phyloP scores from a whole-genome alignment of 2,329 filamentous ascomycete species.

The Colletotrichum viniferum region DNA sequence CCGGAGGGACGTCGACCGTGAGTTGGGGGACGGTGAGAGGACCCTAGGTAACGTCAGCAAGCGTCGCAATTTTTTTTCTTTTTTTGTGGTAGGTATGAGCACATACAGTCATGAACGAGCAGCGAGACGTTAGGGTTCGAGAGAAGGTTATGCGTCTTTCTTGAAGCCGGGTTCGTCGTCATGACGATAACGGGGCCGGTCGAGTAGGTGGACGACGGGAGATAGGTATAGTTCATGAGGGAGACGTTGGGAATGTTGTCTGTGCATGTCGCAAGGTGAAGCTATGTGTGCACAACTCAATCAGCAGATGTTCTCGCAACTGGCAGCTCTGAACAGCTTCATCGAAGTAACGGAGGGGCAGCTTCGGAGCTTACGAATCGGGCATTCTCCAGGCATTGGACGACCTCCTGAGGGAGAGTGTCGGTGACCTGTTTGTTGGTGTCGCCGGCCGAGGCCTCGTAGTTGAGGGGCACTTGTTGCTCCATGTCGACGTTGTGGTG shows the following conservation, averaged over 20 bases:
- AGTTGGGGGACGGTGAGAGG: conserved; percentile 87
- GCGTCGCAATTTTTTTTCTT: rapidly evolving
- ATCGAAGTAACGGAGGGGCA: not conserved
- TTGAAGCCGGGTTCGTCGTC: conserved; percentile 83
- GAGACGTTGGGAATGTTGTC: conserved; percentile 88
- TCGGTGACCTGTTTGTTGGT: conserved; percentile 73
- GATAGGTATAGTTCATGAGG: conserved; percentile 99
- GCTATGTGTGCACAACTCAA: conserved; percentile 53
- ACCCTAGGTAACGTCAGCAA: conserved; percentile 55
- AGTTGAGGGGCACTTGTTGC: conserved; percentile 74
- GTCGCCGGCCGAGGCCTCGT: conserved; percentile 75
- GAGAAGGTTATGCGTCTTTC: conserved; percentile 81
- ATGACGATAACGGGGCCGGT: conserved; percentile 86
- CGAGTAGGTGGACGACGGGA: conserved; percentile 75
- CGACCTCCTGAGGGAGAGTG: conserved; percentile 80
- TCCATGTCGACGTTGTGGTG: conserved; percentile 51
- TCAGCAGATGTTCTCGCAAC: not conserved
- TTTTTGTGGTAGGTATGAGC: not conserved
- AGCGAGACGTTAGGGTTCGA: conserved; percentile 88
- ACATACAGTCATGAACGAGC: conserved; percentile 86
- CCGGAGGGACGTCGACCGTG: conserved; percentile 62
- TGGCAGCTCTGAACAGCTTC: not conserved
- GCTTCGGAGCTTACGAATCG: conserved; percentile 72
- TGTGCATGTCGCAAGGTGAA: conserved; percentile 92
- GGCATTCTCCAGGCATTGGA: conserved; percentile 91